These are phyloP conservation scores for Rhododendron ferrugineum DNA, from an alignment of 148 eudicot genomes.

Conservation along the genomic window DNA sequence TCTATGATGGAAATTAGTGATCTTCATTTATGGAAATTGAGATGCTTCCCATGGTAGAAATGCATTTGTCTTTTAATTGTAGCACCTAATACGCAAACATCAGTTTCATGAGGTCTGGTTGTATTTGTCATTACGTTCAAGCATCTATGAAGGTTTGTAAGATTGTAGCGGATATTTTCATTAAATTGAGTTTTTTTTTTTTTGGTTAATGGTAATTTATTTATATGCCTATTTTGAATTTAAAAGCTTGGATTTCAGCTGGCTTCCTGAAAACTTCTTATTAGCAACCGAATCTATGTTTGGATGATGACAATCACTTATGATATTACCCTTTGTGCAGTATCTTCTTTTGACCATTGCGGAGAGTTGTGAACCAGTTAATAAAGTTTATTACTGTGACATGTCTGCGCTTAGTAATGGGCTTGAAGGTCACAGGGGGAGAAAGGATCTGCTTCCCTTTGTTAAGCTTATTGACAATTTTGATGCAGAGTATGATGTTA, in stretches of 20 bases:
- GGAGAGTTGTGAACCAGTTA: conserved; percentile 75
- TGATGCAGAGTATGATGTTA: conserved; percentile 60
- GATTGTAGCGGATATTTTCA: background rate
- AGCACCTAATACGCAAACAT: background rate
- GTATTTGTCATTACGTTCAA: background rate
- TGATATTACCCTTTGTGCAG: conserved; percentile 38
- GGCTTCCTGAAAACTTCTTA: background rate
- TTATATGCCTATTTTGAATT: background rate
- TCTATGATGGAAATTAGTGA: background rate
- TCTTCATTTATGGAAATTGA: background rate
- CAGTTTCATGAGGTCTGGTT: background rate
- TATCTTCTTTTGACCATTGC: conserved; percentile 62
- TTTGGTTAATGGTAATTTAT: background rate
- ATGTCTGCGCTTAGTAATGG: conserved; percentile 55
- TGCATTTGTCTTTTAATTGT: conserved; percentile 15
- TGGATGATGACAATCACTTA: background rate
- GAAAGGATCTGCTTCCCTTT: conserved; percentile 66
- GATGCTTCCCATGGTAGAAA: conserved; percentile 24
- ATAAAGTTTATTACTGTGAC: conserved; percentile 79
- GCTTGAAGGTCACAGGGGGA: conserved; percentile 60
- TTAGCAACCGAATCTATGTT: background rate
- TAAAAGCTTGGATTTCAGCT: background rate
- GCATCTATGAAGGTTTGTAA: background rate
- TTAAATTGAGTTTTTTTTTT: background rate
- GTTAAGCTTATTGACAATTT: conserved; percentile 77